Base-by-base conservation (phyloP, 805 yeast genomes). In the Candida dendrica region DNA sequence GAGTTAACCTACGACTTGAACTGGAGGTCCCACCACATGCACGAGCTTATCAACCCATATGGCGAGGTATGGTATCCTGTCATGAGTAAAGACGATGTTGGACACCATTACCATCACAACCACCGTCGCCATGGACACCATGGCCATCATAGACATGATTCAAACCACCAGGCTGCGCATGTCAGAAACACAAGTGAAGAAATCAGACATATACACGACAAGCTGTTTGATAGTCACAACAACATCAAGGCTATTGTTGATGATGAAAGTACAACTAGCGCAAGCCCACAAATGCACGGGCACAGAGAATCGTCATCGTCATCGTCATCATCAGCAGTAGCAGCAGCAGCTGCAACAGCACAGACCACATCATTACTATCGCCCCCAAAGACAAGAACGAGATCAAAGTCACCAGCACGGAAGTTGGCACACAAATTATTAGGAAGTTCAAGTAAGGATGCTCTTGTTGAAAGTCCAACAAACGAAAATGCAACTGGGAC, bases 11-110 rank as follows among this genome's bases (percentile, higher is more conserved):
- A 73, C 42, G 90, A 84, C 55, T 38, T 69, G 13, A 61, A 68
- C 3, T 83, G 88, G 86, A 58, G 82, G 46, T 56, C 65, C n/a
- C 52, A 52, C 18, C 78, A 76, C 53, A 77, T 82, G 77, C 56
- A 66, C 48, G 80, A 77, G 47, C 57, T 79, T 16, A 56, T 58
- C 34, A 58, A 64, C 34, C 58, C 75, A 1, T 52, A 58, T 1
- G 81, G 81, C 0, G 64, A 68, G 31, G 47, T 69, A 10, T 78
- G 84, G 83, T 78, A 71, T 50, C 78, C 77, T 16, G 6, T 27
- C 3, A 3, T 14, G 22, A 14, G 38, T 16, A 31, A 32, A 9
- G 37, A 39, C 13, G 10, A 27, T 27, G 30, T 5, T 27, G 9
- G 4, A 18, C 42, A 38, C 8, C 37, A 36, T 18, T 43, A 40